Conservation (phyloP, 208 protist species). For the Angomonas deanei region DNA sequence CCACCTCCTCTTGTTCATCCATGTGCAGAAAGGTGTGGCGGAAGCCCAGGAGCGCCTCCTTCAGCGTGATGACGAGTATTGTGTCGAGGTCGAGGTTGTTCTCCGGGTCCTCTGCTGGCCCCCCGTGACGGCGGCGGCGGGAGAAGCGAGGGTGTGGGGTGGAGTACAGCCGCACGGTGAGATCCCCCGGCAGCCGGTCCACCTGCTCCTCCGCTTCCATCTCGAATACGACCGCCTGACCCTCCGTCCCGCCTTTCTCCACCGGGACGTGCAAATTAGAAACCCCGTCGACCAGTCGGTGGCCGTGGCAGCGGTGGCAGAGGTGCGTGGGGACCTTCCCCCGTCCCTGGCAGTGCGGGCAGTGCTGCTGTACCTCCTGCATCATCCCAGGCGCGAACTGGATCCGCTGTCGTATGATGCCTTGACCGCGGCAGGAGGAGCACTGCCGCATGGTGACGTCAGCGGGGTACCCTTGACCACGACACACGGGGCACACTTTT, state of each 20-base stretch:
- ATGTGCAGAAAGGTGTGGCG: constrained; percentile 73
- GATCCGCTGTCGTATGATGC: constrained; percentile 58
- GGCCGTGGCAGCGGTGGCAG: constrained; percentile 75
- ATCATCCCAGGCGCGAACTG: constrained; percentile 70
- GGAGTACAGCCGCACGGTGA: constrained; percentile 50
- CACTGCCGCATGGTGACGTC: constrained; percentile 28
- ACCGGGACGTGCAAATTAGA: constrained; percentile 56
- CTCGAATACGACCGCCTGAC: constrained; percentile 67
- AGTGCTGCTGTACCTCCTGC: constrained; percentile 71
- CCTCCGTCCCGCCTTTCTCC: constrained; percentile 64
- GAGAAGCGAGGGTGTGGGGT: constrained; percentile 67
- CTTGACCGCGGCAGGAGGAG: constrained; percentile 48
- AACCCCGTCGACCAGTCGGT: constrained; percentile 42
- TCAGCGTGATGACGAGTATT: constrained; percentile 67
- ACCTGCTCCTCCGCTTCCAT: constrained; percentile 82
- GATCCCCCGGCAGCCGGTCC: constrained; percentile 77
- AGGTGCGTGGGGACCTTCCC: constrained; percentile 68
- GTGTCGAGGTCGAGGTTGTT: constrained; percentile 83
- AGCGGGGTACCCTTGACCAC: constrained; percentile 42
- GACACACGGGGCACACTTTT: constrained; percentile 78
- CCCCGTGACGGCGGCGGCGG: constrained; percentile 37
- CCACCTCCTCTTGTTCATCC: constrained; percentile 54
- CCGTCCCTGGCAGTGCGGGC: constrained; percentile 77
- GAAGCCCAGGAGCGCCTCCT: constrained; percentile 90
- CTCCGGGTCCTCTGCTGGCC: background rate